Evolutionary conservation across 495 filamentous ascomycete species (phyloP), one percentile per base, ranked within the genome.

Genomic region (Oleoguttula mirabilis): DNA sequence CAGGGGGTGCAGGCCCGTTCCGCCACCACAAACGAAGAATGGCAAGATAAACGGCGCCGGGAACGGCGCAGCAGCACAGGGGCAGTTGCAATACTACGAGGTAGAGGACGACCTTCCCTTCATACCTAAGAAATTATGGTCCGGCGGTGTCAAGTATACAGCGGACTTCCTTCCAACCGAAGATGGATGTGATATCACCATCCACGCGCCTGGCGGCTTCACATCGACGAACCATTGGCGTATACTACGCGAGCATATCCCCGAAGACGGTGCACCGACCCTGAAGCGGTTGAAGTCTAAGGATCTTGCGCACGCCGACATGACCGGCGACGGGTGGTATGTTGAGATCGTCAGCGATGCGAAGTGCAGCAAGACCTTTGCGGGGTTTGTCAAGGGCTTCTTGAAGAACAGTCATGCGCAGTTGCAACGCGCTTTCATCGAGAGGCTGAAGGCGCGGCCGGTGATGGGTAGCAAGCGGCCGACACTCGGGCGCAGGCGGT

Each of bases 101-200:
- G 50, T 53, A 5, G 50, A 48, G 48, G 50, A 53, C 41, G 50
- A 48, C 19, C 40, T 53, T 1, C 45, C 50, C 8, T 53, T 53
- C 40, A 48, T 53, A 14, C 50, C 50, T 21, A 48, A 48, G 37
- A 44, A 41, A 22, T 28, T 53, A 2, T 53, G 50, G 50, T 25
- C 21, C 33, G 50, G 50, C 10, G 45, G 45, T 12, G 44, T 48
- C 24, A 33, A 31, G 21, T 53, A 53, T 28, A 45, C 19, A 1
- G 50, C 50, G 7, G 44, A 43, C 10, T 53, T 53, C 32, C 11
- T 45, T 2, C 39, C 33, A 1, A 21, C 20, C 12, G 35, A 33
- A 6, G 50, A 53, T 20, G 50, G 50, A 34, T 53, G 50, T 45
- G 50, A 53, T 35, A 53, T 53, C 45, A 48, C 45, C 3, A 36